Percentiles rank a stretch among this genome's conserved stretches.
Evolutionary conservation across 176 grass and related monocot genomes (phyloP).

Genomic region (Otatea glauca): DNA sequence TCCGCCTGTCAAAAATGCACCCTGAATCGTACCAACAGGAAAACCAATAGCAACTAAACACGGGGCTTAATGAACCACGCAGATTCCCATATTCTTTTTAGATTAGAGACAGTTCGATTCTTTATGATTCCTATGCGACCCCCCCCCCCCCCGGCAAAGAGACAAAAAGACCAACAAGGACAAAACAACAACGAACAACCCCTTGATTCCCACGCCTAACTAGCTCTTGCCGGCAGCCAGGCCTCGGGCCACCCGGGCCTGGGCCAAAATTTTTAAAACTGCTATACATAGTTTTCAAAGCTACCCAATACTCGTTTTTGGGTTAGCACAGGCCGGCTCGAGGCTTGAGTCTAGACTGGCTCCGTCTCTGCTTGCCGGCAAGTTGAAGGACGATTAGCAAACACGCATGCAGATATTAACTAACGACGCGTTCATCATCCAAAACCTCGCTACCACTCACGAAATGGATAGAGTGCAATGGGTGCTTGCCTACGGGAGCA

Average conservation of each 20-base stretch:
- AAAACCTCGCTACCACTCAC: background rate
- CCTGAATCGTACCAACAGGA: background rate
- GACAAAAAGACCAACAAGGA: slow-evolving; percentile 15
- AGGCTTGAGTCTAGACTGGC: no score
- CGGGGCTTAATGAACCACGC: background rate
- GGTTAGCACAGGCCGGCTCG: no score
- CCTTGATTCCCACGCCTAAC: background rate
- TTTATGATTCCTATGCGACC: slow-evolving; percentile 3
- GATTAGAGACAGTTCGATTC: slow-evolving; percentile 12
- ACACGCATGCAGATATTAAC: background rate
- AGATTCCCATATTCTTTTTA: slow-evolving; percentile 7
- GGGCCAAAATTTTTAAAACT: no score
- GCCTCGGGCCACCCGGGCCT: no score
- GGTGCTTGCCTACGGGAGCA: slow-evolving; percentile 78
- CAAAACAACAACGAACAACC: background rate
- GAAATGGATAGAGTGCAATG: background rate
- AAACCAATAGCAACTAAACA: background rate
- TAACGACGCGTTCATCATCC: slow-evolving; percentile 13
- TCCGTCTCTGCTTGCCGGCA: background rate
- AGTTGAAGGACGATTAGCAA: background rate
- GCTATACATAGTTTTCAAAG: no score
- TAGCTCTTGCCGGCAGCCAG: background rate
- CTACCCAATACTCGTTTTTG: no score
- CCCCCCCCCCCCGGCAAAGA: background rate
- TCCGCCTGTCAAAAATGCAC: background rate